phyloP scores from a whole-genome alignment of 768 basidiomycete species.

The Macrolepiota fuliginosa region DNA sequence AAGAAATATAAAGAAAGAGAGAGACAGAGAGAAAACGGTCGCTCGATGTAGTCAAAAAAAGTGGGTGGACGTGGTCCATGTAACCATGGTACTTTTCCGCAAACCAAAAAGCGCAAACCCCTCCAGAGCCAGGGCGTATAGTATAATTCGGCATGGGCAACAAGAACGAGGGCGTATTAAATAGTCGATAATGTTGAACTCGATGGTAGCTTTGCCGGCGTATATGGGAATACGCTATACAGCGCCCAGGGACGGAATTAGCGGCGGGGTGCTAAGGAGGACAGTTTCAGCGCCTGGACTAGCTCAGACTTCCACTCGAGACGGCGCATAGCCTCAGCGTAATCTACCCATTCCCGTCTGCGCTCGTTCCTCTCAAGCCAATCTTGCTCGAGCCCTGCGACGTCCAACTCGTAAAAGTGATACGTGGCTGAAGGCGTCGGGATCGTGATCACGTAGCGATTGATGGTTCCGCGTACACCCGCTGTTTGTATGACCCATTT shows the following conservation, averaged over 20 bases:
- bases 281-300: constrained; percentile 69
- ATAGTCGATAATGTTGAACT: constrained; percentile 2
- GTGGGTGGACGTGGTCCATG: constrained; percentile 17
- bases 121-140: neutral
- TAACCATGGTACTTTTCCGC: neutral
- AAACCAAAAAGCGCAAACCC: neutral
- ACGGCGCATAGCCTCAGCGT: constrained; percentile 71
- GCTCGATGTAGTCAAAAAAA: neutral
- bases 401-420: constrained; percentile 90
- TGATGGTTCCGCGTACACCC: constrained; percentile 84
- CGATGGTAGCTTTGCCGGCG: neutral
- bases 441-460: constrained; percentile 82
- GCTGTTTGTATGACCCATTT: constrained; percentile 46
- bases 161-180: constrained; percentile 2
- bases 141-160: neutral
- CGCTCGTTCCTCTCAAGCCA: constrained; percentile 84
- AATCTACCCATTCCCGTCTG: constrained; percentile 85
- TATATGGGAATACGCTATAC: too few species aligned
- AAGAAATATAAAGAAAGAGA: neutral
- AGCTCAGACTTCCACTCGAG: constrained; percentile 87
- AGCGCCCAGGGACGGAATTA: constrained; percentile 10
- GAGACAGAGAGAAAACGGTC: neutral
- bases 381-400: constrained; percentile 67
- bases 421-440: constrained; percentile 77
- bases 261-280: constrained; percentile 51